phyloP scores from a whole-genome alignment of 345 rosid species.

The Boechera retrofracta region DNA sequence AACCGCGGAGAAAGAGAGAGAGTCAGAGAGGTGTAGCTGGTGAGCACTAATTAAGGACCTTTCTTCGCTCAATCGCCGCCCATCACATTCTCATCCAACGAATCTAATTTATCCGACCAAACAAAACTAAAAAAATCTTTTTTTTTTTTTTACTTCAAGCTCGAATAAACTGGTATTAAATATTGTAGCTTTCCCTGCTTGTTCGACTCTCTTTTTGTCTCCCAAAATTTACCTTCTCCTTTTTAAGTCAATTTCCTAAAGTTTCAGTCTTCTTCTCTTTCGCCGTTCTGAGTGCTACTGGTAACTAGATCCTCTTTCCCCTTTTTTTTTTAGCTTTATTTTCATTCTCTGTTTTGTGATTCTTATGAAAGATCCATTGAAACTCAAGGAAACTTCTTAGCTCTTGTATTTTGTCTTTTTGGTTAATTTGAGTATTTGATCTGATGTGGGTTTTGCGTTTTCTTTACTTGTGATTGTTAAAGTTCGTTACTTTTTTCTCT shows the following conservation, averaged over 20 bases:
- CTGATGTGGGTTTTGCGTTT: constrained; percentile 24
- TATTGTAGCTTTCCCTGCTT: constrained; percentile 34
- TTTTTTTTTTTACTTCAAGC: neutral
- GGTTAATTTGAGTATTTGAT: constrained; percentile 22
- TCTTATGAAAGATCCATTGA: neutral
- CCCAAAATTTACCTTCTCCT: neutral
- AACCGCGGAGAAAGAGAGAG: neutral
- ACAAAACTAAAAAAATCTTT: neutral
- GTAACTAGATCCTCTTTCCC: constrained; percentile 31
- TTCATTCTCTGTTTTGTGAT: constrained; percentile 8
- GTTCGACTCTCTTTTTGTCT: constrained; percentile 26
- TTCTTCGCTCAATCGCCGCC: constrained; percentile 22
- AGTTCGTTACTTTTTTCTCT: constrained; percentile 11
- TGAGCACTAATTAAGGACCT: constrained; percentile 17
- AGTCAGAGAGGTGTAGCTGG: constrained; percentile 25
- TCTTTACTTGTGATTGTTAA: constrained; percentile 27
- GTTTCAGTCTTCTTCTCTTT: constrained; percentile 13
- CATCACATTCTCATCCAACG: constrained; percentile 30
- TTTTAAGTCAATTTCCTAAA: constrained; percentile 30
- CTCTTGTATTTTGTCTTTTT: constrained; percentile 15
- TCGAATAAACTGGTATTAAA: neutral
- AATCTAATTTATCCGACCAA: constrained; percentile 18
- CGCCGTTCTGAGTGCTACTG: constrained; percentile 16
- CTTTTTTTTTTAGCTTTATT: neutral
- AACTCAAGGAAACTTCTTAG: neutral